Conservation (phyloP, 441 rosid genomes). For the Adansonia rubrostipa region DNA sequence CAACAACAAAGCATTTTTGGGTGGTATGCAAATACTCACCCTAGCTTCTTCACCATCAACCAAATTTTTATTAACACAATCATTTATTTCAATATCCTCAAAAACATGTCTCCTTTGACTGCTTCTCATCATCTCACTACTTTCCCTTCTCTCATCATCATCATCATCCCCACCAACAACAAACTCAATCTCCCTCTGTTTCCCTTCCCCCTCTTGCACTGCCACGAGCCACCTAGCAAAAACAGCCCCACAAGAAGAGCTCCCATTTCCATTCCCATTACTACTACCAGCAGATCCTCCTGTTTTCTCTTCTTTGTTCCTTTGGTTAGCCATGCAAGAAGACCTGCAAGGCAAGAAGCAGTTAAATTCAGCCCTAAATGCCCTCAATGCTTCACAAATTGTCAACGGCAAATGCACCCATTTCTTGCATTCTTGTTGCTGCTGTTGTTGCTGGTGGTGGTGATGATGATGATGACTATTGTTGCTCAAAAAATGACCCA, state of each 20-base stretch:
- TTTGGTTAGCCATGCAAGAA: slow-evolving; percentile 55
- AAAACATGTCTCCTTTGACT: slow-evolving; percentile 75
- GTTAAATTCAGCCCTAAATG: slow-evolving; percentile 82
- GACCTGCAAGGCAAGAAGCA: slow-evolving; percentile 87
- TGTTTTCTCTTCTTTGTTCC: slow-evolving; percentile 46
- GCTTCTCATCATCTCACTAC: slow-evolving; percentile 39
- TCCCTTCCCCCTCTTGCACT: slow-evolving; percentile 63
- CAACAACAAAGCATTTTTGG: slow-evolving; percentile 83
- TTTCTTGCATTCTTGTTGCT: slow-evolving; percentile 59
- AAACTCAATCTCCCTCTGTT: slow-evolving; percentile 67
- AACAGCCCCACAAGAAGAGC: slow-evolving; percentile 56
- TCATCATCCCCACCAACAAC: slow-evolving; percentile 68
- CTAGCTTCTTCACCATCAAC: slow-evolving; percentile 57
- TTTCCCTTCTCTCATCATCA: slow-evolving; percentile 26
- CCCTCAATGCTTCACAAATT: slow-evolving; percentile 78
- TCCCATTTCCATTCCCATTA: slow-evolving; percentile 17
- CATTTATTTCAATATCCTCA: slow-evolving; percentile 68
- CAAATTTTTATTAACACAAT: slow-evolving; percentile 41
- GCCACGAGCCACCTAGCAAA: slow-evolving; percentile 74
- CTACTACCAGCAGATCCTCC: slow-evolving; percentile 15
- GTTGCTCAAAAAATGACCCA: slow-evolving; percentile 15
- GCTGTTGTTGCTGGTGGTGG: slow-evolving; percentile 31
- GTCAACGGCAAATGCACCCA: slow-evolving; percentile 86
- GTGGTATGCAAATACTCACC: slow-evolving; percentile 68
- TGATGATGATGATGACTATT: slow-evolving; percentile 26